A percentile compares a stretch with the other conserved stretches of the same genome.
These are phyloP conservation scores for Fusarium pseudocircinatum DNA, from an alignment of 2,329 filamentous ascomycete species.

Conservation along the genomic window DNA sequence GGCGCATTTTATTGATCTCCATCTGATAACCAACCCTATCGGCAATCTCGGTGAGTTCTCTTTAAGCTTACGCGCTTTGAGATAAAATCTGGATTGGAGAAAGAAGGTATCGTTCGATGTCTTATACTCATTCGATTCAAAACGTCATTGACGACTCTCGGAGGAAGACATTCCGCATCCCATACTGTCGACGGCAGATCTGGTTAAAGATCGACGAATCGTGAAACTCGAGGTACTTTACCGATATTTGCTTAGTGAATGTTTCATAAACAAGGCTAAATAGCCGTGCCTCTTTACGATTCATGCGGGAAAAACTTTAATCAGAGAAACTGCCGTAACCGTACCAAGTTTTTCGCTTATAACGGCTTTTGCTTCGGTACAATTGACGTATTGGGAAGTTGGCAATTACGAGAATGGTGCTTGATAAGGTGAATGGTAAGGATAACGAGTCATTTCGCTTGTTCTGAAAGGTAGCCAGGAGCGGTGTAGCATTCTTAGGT, in stretches of 20 bases:
- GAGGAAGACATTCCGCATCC: conserved; percentile 14
- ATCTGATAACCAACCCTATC: not conserved
- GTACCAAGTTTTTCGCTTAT: not conserved
- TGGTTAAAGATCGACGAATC: not conserved
- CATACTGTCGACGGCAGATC: not conserved
- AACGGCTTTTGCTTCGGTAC: not conserved
- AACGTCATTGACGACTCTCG: not conserved
- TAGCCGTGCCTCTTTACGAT: not conserved
- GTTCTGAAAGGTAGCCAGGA: not conserved
- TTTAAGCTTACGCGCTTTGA: not conserved
- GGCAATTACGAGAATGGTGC: not conserved
- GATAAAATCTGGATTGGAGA: not conserved
- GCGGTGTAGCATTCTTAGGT: not conserved
- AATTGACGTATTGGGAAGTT: not conserved
- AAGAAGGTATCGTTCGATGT: not conserved
- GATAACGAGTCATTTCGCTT: not conserved
- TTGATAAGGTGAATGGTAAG: not conserved
- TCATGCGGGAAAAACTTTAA: not conserved
- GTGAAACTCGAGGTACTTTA: not conserved
- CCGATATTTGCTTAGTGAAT: not conserved
- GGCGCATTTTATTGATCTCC: not conserved
- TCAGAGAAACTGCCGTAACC: not conserved
- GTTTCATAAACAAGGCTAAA: not conserved
- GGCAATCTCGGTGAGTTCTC: not conserved
- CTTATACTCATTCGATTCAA: not conserved